A percentile compares a stretch with the other conserved stretches of the same genome.
These are phyloP conservation scores for Paraphoma sp. DNA, from an alignment of 2,329 filamentous ascomycete species.

Conservation along the genomic window DNA sequence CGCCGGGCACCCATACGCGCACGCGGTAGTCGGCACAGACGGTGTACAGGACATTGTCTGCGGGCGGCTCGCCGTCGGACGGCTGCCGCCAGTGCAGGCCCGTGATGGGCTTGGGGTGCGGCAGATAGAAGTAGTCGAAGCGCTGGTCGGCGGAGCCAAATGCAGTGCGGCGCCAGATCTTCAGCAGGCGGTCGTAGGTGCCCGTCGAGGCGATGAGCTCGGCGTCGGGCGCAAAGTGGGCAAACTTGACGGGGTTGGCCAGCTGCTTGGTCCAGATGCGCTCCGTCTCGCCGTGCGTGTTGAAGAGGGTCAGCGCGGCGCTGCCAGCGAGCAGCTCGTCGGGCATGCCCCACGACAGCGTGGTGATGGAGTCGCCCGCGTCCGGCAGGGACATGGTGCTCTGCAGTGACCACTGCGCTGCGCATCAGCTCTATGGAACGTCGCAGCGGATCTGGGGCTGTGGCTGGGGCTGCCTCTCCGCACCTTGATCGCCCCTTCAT, in stretches of 20 bases:
- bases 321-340: constrained; percentile 86
- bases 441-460: not conserved
- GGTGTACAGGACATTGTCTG: constrained; percentile 89
- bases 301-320: constrained; percentile 73
- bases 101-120: constrained; percentile 83
- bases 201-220: constrained; percentile 84
- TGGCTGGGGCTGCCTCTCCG: constrained; percentile 19
- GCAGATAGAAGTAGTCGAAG: constrained; percentile 89
- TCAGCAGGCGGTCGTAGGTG: constrained; percentile 80
- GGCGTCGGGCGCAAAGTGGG: constrained; percentile 84
- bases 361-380: constrained; percentile 57
- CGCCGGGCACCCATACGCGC: constrained; percentile 82
- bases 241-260: constrained; percentile 75
- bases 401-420: constrained; percentile 65
- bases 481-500: constrained; percentile 78
- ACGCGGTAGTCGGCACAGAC: constrained; percentile 81
- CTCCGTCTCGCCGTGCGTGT: constrained; percentile 57
- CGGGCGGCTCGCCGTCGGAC: constrained; percentile 75
- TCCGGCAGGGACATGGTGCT: constrained; percentile 60
- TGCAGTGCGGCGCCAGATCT: constrained; percentile 88
- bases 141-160: constrained; percentile 83
- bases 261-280: constrained; percentile 77
- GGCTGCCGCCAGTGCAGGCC: constrained; percentile 85
- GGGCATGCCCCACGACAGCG: constrained; percentile 84
- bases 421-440: constrained; percentile 30